phyloP scores from a whole-genome alignment of 2,329 filamentous ascomycete species.

The Talaromyces rugulosus region DNA sequence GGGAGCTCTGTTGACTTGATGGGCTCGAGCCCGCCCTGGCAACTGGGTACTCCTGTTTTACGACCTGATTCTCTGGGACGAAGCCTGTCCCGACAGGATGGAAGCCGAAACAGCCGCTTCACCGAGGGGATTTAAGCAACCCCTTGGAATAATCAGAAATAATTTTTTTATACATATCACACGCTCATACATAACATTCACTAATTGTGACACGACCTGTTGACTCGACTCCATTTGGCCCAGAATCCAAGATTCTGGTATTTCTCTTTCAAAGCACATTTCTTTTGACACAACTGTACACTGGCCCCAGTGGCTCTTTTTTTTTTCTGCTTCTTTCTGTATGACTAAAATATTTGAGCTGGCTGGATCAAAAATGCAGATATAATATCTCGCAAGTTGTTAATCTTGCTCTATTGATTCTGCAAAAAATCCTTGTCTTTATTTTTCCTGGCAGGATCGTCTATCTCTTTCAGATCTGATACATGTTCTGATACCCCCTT shows the following conservation, averaged over 20 bases:
- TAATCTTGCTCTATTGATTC: neutral
- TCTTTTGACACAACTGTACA: neutral
- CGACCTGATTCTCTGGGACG: slow-evolving; percentile 39
- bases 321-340: neutral
- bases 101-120: slow-evolving; percentile 44
- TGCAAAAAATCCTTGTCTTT: neutral
- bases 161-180: neutral
- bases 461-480: neutral
- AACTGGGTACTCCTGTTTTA: slow-evolving; percentile 7
- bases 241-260: neutral
- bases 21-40: slow-evolving; percentile 12
- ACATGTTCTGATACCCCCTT: slow-evolving; percentile 7
- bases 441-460: neutral
- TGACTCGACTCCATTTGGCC: neutral
- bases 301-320: neutral
- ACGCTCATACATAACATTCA: neutral
- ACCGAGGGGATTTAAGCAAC: slow-evolving; percentile 28
- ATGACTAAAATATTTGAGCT: neutral
- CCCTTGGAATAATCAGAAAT: neutral
- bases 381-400: neutral
- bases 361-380: neutral
- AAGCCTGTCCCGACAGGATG: slow-evolving; percentile 38
- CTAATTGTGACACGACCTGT: neutral
- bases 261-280: neutral
- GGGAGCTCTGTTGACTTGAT: slow-evolving; percentile 25